Percentiles rank a stretch among this genome's conserved stretches.
Evolutionary conservation across 139 green algal genomes (phyloP).

Genomic region (Chlorella ohadii): DNA sequence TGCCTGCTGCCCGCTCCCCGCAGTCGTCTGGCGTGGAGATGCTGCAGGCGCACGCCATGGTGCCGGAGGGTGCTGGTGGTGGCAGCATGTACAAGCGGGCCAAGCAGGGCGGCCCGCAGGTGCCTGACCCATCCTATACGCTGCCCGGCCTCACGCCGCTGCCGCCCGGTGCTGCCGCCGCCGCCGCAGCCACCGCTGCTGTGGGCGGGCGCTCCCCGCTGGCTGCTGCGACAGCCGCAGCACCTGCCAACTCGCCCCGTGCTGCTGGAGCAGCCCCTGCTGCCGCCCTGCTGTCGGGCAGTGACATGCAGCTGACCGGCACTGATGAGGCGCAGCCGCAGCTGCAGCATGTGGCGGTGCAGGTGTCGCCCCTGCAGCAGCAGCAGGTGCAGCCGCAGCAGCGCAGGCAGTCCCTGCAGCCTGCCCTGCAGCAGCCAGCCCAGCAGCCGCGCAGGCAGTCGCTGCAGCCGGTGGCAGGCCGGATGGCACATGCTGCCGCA

Average conservation of each 20-base stretch:
- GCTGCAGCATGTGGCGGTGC: background rate
- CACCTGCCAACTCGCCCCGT: background rate
- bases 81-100: slow-evolving; percentile 26
- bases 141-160: background rate
- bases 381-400: background rate
- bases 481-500: slow-evolving; percentile 13
- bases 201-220: background rate
- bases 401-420: background rate
- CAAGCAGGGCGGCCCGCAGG: background rate
- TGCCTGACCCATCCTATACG: slow-evolving; percentile 11
- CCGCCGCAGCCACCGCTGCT: background rate
- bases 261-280: background rate
- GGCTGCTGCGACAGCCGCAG: background rate
- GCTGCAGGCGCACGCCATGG: slow-evolving; percentile 31
- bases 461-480: slow-evolving; percentile 12
- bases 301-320: slow-evolving; percentile 28
- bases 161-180: background rate
- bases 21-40: slow-evolving; percentile 33
- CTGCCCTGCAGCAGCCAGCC: background rate
- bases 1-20: background rate
- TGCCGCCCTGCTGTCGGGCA: slow-evolving; percentile 1
- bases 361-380: background rate
- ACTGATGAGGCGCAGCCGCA: background rate
- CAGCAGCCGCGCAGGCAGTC: slow-evolving; percentile 12
- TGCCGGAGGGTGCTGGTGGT: slow-evolving; percentile 20